Base-by-base conservation (phyloP, 2,329 filamentous ascomycete species). In the Monilinia fructicola region DNA sequence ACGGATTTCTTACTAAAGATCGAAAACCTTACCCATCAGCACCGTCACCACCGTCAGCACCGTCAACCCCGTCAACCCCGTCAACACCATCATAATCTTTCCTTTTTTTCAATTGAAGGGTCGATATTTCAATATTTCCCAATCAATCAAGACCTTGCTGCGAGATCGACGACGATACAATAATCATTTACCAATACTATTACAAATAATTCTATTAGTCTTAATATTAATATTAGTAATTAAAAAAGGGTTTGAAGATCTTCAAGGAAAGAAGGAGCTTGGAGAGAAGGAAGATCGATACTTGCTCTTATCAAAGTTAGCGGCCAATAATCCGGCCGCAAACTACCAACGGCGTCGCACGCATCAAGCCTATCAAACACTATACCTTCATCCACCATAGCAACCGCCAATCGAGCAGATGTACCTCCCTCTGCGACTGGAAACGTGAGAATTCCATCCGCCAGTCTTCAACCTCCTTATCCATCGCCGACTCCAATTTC, bases 321-420 rank as follows among this genome's bases (percentile, higher is more conserved):
- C 66, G 60, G 48, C 60, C 66, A 31, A 54, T 54, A 58, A 54
- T 52, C 38, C 40, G 63, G 68, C 70, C 71, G 65, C 69, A 44
- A 68, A 70, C 70, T 68, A 67, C 67, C 70, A 74, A 73, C 73
- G 74, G 74, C 73, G 66, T 74, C 73, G 61, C 73, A 73, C 66
- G 70, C 69, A 67, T 69, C 63, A 66, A 69, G 60, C 28, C 70
- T 70, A 64, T 55, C 69, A 65, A 64, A 68, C 65, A 66, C 61
- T 53, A 68, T 55, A 54, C 66, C 64, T 56, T 35, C 64, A 67
- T 52, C 71, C 71, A 65, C 72, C 71, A 66, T 73, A 72, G 52
- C 46, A 60, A 53, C 58, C 54, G 21, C 44, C 28, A 52, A 65
- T 65, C 63, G 63, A 55, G 44, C 63, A n/a, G 62, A 60, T 67